Evolutionary conservation across 192 early-diverging fungal genomes (phyloP).

Genomic region (Podochytrium sp.): DNA sequence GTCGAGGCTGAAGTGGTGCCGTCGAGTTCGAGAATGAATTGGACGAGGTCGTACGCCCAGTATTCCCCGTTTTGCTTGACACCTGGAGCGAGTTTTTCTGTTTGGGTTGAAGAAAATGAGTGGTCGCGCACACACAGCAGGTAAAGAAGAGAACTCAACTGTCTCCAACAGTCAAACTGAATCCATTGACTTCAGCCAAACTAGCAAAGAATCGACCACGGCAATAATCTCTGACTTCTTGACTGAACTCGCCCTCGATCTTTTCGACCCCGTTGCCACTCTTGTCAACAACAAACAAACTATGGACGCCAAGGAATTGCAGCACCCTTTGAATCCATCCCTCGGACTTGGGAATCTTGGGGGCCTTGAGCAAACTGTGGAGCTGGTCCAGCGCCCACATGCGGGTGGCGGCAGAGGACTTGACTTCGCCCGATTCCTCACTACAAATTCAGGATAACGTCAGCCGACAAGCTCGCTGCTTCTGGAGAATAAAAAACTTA

Average conservation of each 20-base stretch:
- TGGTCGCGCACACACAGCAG: neutral
- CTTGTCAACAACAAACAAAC: slow-evolving; percentile 69
- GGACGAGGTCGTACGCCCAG: slow-evolving; percentile 62
- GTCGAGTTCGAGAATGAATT: slow-evolving; percentile 51
- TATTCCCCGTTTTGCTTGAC: slow-evolving; percentile 61
- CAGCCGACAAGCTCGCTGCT: neutral
- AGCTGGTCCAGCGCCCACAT: slow-evolving; percentile 86
- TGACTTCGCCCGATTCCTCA: neutral
- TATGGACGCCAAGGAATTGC: slow-evolving; percentile 72
- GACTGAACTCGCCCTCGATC: slow-evolving; percentile 20
- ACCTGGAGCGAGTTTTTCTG: slow-evolving; percentile 38
- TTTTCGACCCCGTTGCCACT: slow-evolving; percentile 44
- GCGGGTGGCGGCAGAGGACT: slow-evolving; percentile 19
- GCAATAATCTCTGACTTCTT: slow-evolving; percentile 57
- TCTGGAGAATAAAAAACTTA: neutral
- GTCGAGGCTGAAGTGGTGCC: neutral
- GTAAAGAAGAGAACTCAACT: slow-evolving; percentile 21
- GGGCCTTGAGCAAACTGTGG: slow-evolving; percentile 70
- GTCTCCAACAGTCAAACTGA: slow-evolving; percentile 45
- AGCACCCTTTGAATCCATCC: slow-evolving; percentile 70
- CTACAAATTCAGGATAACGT: neutral
- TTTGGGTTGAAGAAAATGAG: neutral
- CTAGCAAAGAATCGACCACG: slow-evolving; percentile 62
- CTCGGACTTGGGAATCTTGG: slow-evolving; percentile 77
- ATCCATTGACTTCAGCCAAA: slow-evolving; percentile 71